Base-by-base conservation (phyloP, 2,329 filamentous ascomycete species). In the Diatrype stigma region DNA sequence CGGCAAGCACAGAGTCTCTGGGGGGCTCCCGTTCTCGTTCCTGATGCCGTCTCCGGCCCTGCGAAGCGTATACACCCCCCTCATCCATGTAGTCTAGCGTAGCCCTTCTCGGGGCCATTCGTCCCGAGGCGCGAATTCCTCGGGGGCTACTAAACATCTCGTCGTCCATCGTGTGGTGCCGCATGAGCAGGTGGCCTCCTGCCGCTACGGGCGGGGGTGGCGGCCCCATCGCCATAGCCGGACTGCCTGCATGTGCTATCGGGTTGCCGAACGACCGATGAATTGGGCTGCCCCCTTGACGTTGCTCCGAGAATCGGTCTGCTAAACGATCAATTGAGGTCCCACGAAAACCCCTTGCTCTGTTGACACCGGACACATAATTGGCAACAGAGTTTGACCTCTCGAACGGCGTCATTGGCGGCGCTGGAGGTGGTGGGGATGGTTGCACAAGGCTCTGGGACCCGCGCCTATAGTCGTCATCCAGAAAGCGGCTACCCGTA, bases 401-500 rank as follows among this genome's bases (percentile, higher is more conserved):
- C 38, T 74, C 71, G 47, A 68, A 72, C 2, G 66, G 57, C 21
- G 62, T 51, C 8, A 62, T 49, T 14, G 62, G 55, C 2, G 60
- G 57, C 17, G 55, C 49, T 21, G 57, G 46, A 6, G 67, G 69
- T 19, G 62, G 63, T 2, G 65, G 63, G 5, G 64, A 62, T 32
- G 63, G 65, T n/a, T 70, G 71, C 22, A 70, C 62, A 28, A 68
- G 62, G 3, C 64, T 67, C 21, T 69, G 70, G 16, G 70, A 63
- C 40, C 70, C 63, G 48, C 70, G 68, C 45, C 73, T 67, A 53
- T 82, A 85, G 53, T 82, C 73, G 26, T 86, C 80, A 51, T 84
- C 84, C 75, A 84, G 77, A 60, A 83, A 81, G 59, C 86, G 81
- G 14, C 71, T 74, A 1, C 73, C 72, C 12, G 76, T 70, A 53